Base-by-base conservation (phyloP, 2,329 filamentous ascomycete species). In the Aspergillus sp. region DNA sequence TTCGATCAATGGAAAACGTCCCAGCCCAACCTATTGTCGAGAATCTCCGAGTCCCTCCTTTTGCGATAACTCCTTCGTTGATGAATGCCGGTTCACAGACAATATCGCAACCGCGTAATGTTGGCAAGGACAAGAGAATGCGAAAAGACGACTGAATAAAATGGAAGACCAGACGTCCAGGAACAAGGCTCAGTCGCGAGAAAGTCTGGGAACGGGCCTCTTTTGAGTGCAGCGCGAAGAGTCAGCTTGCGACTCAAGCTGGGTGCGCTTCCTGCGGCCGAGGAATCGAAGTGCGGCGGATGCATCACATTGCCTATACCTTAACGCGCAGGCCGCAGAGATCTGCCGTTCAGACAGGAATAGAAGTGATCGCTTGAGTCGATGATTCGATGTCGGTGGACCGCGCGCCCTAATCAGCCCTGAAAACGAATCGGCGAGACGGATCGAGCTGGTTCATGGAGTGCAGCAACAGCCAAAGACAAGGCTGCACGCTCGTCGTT, bases 271-370 rank as follows among this genome's bases (percentile, higher is more conserved):
- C 52, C 59, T 60, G 64, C 59, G 57, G 59, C 62, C 61, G 57
- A 66, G 62, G 54, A 62, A 59, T 66, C 62, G 63, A 66, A 15
- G 66, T 57, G 68, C 62, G 66, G 63, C 68, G 66, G 68, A 74
- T 68, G 67, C 66, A 71, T 74, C 72, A 74, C 70, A 72, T 74
- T 68, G 64, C 65, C 68, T 64, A 62, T 59, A 59, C 64, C 61
- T 64, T 68, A 63, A 66, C 66, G 66, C 67, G 65, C 69, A 71
- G 66, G 60, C 63, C 60, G 60, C 61, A 63, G 61, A 68, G 50
- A 48, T 56, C 53, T 58, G 66, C 64, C 59, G 59, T 45, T 57
- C 57, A 54, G 62, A 57, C 57, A 50, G 55, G 51, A 60, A 52
- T 58, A 31, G 30, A 59, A 56, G 48, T 47, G 34, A 54, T 59